Evolutionary conservation across 2,329 filamentous ascomycete genomes (phyloP), one percentile per base, ranked within the genome.

Genomic region (Raffaelea ambrosiae): DNA sequence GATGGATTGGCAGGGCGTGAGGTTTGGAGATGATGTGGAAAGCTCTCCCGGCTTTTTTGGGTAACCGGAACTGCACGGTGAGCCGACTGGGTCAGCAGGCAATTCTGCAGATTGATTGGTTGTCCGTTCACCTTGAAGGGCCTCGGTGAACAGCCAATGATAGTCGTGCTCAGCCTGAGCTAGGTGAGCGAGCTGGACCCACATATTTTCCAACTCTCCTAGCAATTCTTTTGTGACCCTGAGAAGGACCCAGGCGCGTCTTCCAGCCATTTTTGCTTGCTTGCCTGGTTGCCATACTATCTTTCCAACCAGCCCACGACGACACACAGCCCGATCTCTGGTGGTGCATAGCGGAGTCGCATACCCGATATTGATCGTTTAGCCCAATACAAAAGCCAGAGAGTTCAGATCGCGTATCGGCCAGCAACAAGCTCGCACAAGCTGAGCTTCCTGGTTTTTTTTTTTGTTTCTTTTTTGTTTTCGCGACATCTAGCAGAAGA

Each of bases 91-190:
- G 53, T 55, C 52, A 55, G 53, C 53, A 54, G 40, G 50, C 52
- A 51, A 55, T 53, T 51, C 39, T 40, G 39, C 31, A 39, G 23
- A 42, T 43, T 54, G 52, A 58, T 58, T 59, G 56, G 55, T 38
- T 36, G 21, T 21, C 13, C 21, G 29, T 47, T 47, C 43, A 49
- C 48, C 44, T 23, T 43, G 22, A 23, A 22, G 22, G 14, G 21
- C 7, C 2, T 10, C n/a, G 42, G 48, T 51, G 39, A 46, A 5
- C 2, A 35, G 29, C 55, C 55, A 57, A 57, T 57, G 21, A 57
- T n/a, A 49, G 35, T 40, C 47, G 62, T 59, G 47, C 13, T 29
- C 18, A 22, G 33, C 11, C 5, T 5, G 22, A 38, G 20, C 40
- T 40, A 40, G 47, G 41, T 39, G 19, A 48, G 35, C 14, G 7